Evolutionary conservation across 768 basidiomycete species (phyloP), one percentile per base, ranked within the genome.

Genomic region (Leccinum imitatum): DNA sequence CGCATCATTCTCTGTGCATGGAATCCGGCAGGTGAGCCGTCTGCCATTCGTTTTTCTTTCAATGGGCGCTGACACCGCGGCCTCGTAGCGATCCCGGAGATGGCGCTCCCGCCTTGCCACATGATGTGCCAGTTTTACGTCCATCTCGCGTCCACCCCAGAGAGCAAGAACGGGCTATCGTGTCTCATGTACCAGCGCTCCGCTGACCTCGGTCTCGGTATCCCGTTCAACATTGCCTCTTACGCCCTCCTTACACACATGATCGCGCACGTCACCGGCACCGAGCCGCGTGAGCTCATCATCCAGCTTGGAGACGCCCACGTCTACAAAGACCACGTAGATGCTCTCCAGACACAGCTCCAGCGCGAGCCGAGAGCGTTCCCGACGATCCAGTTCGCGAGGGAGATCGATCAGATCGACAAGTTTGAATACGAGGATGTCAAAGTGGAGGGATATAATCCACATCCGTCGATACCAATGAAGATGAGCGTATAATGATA

Each of bases 101-200:
- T 98, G 97, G 97, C 97, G 0, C 85, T 99, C 0, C 97, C 97
- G 0, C 97, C 97, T 0, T 99, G 97, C 75, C 97, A 98, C 76
- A 90, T 98, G 86, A 89, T 98, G 75, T 98, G 95, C 77, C 97
- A 99, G 72, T 99, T 99, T 82, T 98, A 93, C 78, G 96, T 99
- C 37, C 90, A 93, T 69, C 87, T 96, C 37, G 91, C 96, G 0
- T 75, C 85, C 4, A 63, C 63, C 0, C 64, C 80, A 1, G 66
- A 75, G 14, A 67, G 79, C 17, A 87, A 84, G 64, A 89, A 88
- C 9, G 84, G 83, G 58, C 87, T 98, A 17, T 95, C 93, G 9
- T 98, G 95, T 74, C 82, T 96, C 50, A 95, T 98, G 94, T 98
- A 89, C 78, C 96, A 98, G 70, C 91, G 97, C 51, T 98, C 96